A percentile compares a stretch with the other conserved stretches of the same genome.
phyloP scores from a whole-genome alignment of 139 green algal genomes.

The Chlamydomonas asymmetrica region DNA sequence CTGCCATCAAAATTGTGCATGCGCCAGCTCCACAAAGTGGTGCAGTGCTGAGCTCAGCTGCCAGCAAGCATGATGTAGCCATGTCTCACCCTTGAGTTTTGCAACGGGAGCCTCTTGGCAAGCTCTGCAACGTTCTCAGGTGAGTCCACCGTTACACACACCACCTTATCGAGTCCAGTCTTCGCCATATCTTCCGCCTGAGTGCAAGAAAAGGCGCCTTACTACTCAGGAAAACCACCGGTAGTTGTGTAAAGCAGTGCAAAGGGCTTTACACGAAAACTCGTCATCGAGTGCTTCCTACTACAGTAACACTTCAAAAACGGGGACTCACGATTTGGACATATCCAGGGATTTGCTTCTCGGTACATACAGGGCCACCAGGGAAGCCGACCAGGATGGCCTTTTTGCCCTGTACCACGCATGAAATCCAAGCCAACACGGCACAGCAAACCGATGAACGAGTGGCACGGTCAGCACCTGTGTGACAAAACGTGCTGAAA shows the following conservation, averaged over 20 bases:
- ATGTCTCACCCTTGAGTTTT: too few relatives aligned
- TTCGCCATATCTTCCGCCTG: conserved; percentile 28
- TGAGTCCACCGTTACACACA: conserved; percentile 43
- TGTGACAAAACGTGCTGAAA: neutral
- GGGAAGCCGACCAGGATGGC: conserved; percentile 64
- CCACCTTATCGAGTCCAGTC: conserved; percentile 48
- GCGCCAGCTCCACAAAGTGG: too few relatives aligned
- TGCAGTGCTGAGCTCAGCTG: too few relatives aligned
- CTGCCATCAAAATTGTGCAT: too few relatives aligned
- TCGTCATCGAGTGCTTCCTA: too few relatives aligned
- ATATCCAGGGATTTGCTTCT: conserved; percentile 63
- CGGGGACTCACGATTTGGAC: too few relatives aligned
- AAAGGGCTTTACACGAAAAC: too few relatives aligned
- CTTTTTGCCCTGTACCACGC: conserved; percentile 52
- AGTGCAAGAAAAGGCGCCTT: neutral
- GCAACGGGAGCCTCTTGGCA: too few relatives aligned
- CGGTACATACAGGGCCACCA: conserved; percentile 56
- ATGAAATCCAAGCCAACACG: neutral
- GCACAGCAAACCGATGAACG: conserved; percentile 1
- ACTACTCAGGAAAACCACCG: too few relatives aligned
- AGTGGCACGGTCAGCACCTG: neutral
- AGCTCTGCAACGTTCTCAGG: conserved; percentile 35
- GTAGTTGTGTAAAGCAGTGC: too few relatives aligned
- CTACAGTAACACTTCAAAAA: too few relatives aligned
- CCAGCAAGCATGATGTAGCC: too few relatives aligned